These are phyloP conservation scores for Tetracladium maxilliforme DNA, from an alignment of 2,329 filamentous ascomycete genomes.

Conservation along the genomic window DNA sequence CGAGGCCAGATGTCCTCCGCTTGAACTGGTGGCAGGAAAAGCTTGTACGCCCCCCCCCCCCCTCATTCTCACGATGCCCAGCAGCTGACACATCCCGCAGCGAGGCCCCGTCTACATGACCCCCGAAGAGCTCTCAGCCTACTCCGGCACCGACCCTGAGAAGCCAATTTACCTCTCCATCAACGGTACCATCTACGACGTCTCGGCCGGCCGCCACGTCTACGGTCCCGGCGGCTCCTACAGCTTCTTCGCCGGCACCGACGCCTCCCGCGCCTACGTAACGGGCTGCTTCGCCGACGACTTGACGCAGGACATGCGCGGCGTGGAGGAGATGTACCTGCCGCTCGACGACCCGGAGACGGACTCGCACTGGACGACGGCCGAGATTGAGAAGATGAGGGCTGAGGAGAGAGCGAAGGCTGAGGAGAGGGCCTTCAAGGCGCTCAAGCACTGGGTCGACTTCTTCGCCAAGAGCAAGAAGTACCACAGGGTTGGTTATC, in stretches of 20 bases:
- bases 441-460: constrained; percentile 65
- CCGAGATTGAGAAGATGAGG: constrained; percentile 35
- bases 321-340: constrained; percentile 75
- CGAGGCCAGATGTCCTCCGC: constrained; percentile 47
- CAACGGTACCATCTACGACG: constrained; percentile 78
- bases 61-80: constrained; percentile 5
- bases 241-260: constrained; percentile 70
- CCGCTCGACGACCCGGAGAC: constrained; percentile 46
- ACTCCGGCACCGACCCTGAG: constrained; percentile 61
- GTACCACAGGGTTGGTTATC: constrained; percentile 67
- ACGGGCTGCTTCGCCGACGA: constrained; percentile 89
- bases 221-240: constrained; percentile 83
- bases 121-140: constrained; percentile 54
- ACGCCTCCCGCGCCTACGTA: constrained; percentile 79
- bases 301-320: constrained; percentile 68
- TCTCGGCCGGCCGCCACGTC: constrained; percentile 49
- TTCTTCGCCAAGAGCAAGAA: constrained; percentile 72
- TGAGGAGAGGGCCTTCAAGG: constrained; percentile 45
- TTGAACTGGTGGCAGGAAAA: constrained; percentile 41
- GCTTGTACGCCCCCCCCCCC: not conserved
- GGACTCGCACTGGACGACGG: constrained; percentile 40
- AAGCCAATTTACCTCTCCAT: constrained; percentile 84
- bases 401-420: constrained; percentile 53
- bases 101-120: constrained; percentile 54
- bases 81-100: constrained; percentile 26